phyloP scores from a whole-genome alignment of 140 eudicot species.

The Ambrosia hybrid region DNA sequence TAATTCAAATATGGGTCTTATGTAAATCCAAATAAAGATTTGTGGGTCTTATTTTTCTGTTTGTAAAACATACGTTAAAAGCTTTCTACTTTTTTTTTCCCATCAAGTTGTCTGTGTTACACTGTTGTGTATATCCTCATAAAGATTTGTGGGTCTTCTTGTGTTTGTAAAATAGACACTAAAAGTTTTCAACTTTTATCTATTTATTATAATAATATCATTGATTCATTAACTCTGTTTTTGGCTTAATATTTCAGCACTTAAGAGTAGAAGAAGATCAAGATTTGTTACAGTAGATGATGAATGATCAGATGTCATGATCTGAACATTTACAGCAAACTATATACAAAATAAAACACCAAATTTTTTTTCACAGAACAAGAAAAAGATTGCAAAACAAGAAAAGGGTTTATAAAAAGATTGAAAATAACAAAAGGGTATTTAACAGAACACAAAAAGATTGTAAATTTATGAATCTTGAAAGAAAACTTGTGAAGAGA shows the following conservation, averaged over 20 bases:
- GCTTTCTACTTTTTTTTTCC: background rate
- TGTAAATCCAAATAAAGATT: slow-evolving; percentile 11
- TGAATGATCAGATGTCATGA: too few relatives aligned
- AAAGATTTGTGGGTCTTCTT: slow-evolving; percentile 26
- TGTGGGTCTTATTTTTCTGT: slow-evolving; percentile 20
- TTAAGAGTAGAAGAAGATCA: background rate
- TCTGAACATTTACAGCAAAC: too few relatives aligned
- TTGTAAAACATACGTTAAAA: slow-evolving; percentile 6
- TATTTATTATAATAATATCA: background rate
- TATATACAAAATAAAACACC: too few relatives aligned
- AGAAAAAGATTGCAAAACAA: too few relatives aligned
- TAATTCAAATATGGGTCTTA: slow-evolving; percentile 25
- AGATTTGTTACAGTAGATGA: slow-evolving; percentile 12
- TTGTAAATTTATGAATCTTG: too few relatives aligned
- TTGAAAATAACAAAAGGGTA: too few relatives aligned
- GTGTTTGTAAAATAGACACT: slow-evolving; percentile 11
- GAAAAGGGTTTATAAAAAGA: too few relatives aligned
- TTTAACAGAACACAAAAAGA: too few relatives aligned
- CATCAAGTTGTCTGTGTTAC: too few relatives aligned
- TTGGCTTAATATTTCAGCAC: slow-evolving; percentile 27
- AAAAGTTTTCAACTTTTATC: background rate
- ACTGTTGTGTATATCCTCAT: slow-evolving; percentile 1
- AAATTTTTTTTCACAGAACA: too few relatives aligned
- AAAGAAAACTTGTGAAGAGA: too few relatives aligned
- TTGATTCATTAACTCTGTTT: background rate